Evolutionary conservation across 129 eudicot genomes (phyloP).

Genomic region (Gnaphalium uliginosum): DNA sequence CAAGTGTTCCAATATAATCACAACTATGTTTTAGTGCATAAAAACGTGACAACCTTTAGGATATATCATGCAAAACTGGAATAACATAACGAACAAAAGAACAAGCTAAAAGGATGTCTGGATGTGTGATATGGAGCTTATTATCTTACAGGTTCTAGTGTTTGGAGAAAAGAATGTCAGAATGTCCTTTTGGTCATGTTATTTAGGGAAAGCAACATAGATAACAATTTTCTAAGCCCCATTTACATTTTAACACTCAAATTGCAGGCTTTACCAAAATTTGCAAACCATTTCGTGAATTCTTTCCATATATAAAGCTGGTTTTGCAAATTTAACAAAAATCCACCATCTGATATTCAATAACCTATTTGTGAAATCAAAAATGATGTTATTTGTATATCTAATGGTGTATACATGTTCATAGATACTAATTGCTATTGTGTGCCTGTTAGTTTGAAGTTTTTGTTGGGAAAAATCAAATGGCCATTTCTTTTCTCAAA

Average conservation of each 20-base stretch:
- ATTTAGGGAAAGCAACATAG: neutral
- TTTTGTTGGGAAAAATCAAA: neutral
- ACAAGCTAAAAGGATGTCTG: neutral
- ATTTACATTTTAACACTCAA: neutral
- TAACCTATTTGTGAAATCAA: neutral
- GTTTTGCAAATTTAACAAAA: neutral
- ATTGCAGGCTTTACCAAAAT: neutral
- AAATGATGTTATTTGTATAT: neutral
- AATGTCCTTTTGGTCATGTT: neutral
- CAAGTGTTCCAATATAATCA: constrained; percentile 15
- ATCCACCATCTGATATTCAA: neutral
- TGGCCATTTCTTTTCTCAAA: no score
- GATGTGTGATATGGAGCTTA: neutral
- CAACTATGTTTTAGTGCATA: neutral
- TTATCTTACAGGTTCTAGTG: neutral
- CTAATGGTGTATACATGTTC: neutral
- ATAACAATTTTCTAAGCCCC: neutral
- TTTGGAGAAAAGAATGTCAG: neutral
- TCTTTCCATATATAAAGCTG: neutral
- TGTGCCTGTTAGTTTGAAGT: neutral
- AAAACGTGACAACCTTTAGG: neutral
- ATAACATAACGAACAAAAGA: neutral
- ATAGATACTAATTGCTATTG: neutral
- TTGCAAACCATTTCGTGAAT: no score
- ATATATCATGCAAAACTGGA: neutral